Base-by-base conservation (phyloP, 225 moss, liverwort and hornwort species). In the Climacium dendroides region DNA sequence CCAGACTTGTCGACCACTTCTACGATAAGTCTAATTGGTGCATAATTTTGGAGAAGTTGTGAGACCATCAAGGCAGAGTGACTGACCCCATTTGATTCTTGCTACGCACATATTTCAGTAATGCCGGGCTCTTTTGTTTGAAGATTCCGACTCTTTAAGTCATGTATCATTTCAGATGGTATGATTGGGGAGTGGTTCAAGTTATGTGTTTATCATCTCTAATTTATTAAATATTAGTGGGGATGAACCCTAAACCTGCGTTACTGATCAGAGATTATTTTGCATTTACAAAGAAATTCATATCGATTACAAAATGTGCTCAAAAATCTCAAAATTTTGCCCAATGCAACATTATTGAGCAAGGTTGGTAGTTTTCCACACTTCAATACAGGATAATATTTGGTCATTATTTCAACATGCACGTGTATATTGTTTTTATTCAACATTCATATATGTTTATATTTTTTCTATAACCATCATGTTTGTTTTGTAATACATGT, bases 21-120 rank as follows among this genome's bases (percentile, higher is more conserved):
- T 99, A 94, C 80, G 99, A 99, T 88, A 97, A 99, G 88, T 99
- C 99, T 67, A 99, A 99, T 89, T 99, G 99, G 99, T 99, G 99
- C 90, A 89, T 99, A 73, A 88, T 99, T 80, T 80, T 99, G 86
- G 94, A 94, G 91, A 94, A 92, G 64, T 78, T 91, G 60, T 92
- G 76, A 91, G 66, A 62, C 28, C 74, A 78, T 45, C 15, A 64
- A 89, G 37, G 73, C 58, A 75, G 85, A 87, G 34, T 59, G 57
- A 80, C 25, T 35, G 78, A 53, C 45, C 65, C 78, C 58, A 19
- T 34, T 79, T 60, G 60, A 86, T 73, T 85, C 53, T 55, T 75
- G 61, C 60, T 41, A 53, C 50, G 58, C 71, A 76, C 28, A 55
- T 25, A 32, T 78, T 76, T 76, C 54, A 57, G 69, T 61, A 63